Evolutionary conservation across 1,284 basidiomycete species (phyloP).

Genomic region (Apiotrichum porosum): DNA sequence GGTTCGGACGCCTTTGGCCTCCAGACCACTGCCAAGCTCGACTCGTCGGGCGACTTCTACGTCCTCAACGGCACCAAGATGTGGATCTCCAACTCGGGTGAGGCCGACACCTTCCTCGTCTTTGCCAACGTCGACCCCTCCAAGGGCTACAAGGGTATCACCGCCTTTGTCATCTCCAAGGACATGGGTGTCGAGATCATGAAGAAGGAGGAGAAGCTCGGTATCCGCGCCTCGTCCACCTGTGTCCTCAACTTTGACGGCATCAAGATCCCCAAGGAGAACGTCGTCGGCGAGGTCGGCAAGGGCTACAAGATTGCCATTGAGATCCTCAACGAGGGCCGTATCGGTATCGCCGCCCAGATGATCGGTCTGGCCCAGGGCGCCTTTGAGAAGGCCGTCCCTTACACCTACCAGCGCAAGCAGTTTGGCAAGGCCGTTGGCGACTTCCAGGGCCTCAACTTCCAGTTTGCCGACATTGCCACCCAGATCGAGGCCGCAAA

Average conservation of each 20-base stretch:
- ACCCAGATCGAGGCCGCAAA: slow-evolving; percentile 89
- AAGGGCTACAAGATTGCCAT: slow-evolving; percentile 98
- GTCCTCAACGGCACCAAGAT: slow-evolving; percentile 66
- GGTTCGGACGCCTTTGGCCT: slow-evolving; percentile 97
- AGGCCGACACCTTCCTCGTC: slow-evolving; percentile 80
- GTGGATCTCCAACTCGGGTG: slow-evolving; percentile 99
- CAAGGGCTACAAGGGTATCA: slow-evolving; percentile 98
- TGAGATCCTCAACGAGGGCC: slow-evolving; percentile 94
- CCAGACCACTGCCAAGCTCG: slow-evolving; percentile 84
- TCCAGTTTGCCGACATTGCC: slow-evolving; percentile 86
- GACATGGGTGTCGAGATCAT: slow-evolving; percentile 96
- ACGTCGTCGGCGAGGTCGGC: slow-evolving; percentile 78
- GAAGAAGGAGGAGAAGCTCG: slow-evolving; percentile 98
- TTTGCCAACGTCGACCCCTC: slow-evolving; percentile 93
- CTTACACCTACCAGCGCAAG: slow-evolving; percentile 82
- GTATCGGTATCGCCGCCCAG: slow-evolving; percentile 95
- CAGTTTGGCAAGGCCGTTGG: slow-evolving; percentile 93
- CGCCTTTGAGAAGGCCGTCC: slow-evolving; percentile 86
- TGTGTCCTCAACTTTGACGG: slow-evolving; percentile 97
- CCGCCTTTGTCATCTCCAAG: slow-evolving; percentile 92
- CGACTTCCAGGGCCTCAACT: slow-evolving; percentile 78
- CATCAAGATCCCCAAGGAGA: slow-evolving; percentile 83
- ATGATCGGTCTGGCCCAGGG: slow-evolving; percentile 97
- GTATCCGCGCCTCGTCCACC: slow-evolving; percentile 94
- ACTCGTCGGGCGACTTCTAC: slow-evolving; percentile 45